Evolutionary conservation across 441 rosid genomes (phyloP).

Genomic region (Syzygium syzygioides): DNA sequence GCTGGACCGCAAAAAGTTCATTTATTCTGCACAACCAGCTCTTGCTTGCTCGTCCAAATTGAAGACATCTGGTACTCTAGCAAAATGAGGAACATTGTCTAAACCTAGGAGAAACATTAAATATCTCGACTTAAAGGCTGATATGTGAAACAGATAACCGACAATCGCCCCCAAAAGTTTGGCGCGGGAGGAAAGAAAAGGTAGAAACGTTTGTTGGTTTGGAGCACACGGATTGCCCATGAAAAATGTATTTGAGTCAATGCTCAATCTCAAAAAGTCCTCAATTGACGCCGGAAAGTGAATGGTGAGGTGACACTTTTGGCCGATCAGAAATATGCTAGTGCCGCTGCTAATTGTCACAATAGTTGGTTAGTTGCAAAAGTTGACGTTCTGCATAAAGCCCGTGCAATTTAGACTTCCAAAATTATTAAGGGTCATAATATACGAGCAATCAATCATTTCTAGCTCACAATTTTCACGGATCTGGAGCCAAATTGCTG

Average conservation of each 20-base stretch:
- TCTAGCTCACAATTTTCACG: neutral
- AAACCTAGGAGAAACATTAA: neutral
- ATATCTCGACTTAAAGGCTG: neutral
- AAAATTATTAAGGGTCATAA: neutral
- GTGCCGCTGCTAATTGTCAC: neutral
- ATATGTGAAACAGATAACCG: neutral
- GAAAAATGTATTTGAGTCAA: neutral
- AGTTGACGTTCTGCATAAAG: neutral
- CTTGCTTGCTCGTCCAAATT: neutral
- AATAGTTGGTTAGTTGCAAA: neutral
- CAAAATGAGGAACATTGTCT: neutral
- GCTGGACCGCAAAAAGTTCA: neutral
- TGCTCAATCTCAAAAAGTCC: neutral
- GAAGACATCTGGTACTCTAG: neutral
- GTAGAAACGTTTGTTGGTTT: neutral
- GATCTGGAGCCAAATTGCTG: neutral
- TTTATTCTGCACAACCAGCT: neutral
- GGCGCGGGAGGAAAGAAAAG: neutral
- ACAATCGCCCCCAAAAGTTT: neutral
- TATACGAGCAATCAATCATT: neutral
- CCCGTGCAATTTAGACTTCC: neutral
- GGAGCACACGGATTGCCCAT: neutral
- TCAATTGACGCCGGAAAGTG: neutral
- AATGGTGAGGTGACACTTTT: neutral
- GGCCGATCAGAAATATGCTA: neutral